phyloP scores from a whole-genome alignment of 2,329 filamentous ascomycete genomes.

The Pseudocercospora ulei region DNA sequence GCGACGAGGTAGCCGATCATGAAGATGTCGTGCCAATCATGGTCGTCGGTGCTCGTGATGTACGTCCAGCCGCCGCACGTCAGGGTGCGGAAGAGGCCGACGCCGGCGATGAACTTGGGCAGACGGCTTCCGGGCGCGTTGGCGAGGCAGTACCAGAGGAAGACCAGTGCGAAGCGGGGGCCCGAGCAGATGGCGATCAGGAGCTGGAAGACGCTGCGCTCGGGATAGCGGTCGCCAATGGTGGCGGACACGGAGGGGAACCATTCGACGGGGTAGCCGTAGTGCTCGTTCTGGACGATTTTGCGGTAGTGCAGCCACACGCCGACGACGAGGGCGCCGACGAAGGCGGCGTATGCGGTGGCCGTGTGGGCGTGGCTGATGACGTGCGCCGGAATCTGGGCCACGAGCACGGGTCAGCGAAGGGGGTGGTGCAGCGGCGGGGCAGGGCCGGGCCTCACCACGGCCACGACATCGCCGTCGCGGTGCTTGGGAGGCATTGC shows the following conservation, averaged over 20 bases:
- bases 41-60: constrained; percentile 93
- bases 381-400: constrained; percentile 69
- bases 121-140: constrained; percentile 59
- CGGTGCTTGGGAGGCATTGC: constrained; percentile 53
- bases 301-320: constrained; percentile 78
- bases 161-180: constrained; percentile 84
- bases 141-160: constrained; percentile 84
- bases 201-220: constrained; percentile 91
- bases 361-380: constrained; percentile 79
- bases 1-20: constrained; percentile 97
- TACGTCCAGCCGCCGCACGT: constrained; percentile 98
- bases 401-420: constrained; percentile 15
- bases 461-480: constrained; percentile 53
- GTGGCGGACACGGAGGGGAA: constrained; percentile 51
- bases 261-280: constrained; percentile 52
- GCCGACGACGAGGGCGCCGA: constrained; percentile 76
- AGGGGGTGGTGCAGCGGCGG: constrained; percentile 11
- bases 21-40: constrained; percentile 97
- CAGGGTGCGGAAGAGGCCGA: constrained; percentile 77
- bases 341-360: constrained; percentile 74
- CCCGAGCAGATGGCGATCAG: constrained; percentile 95
- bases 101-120: constrained; percentile 68
- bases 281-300: constrained; percentile 81
- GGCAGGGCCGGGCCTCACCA: constrained; percentile 40
- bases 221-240: constrained; percentile 93